These are phyloP conservation scores for Cymbopogon citratus DNA, from an alignment of 176 grass and related monocot genomes.

Conservation along the genomic window DNA sequence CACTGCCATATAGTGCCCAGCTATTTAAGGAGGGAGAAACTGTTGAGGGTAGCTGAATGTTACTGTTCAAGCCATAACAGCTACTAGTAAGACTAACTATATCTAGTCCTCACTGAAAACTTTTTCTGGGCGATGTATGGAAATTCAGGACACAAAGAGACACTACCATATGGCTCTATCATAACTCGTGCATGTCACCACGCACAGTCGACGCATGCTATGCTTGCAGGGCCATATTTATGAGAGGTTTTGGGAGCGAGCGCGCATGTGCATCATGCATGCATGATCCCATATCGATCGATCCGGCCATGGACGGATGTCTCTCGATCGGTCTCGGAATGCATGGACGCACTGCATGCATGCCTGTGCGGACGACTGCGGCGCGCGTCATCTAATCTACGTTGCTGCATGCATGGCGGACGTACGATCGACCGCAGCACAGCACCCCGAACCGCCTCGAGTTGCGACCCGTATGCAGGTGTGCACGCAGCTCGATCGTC, in stretches of 20 bases:
- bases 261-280: neutral
- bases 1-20: neutral
- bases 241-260: slow-evolving; percentile 11
- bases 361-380: neutral
- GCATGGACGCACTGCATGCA: neutral
- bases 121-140: neutral
- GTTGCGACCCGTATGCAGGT: neutral
- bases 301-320: neutral
- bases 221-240: slow-evolving; percentile 43
- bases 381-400: neutral
- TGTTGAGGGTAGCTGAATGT: neutral
- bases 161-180: slow-evolving; percentile 27
- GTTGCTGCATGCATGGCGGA: slow-evolving; percentile 3
- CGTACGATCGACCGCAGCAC: neutral
- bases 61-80: neutral
- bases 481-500: neutral
- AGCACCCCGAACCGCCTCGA: neutral
- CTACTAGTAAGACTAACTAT: too few relatives aligned
- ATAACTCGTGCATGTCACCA: slow-evolving; percentile 51
- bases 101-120: neutral
- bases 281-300: slow-evolving; percentile 11
- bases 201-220: slow-evolving; percentile 39
- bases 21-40: neutral
- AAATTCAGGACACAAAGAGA: neutral
- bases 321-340: neutral